Conservation (phyloP, 1,139 yeast species). For the Saccharomyces hybrid region DNA sequence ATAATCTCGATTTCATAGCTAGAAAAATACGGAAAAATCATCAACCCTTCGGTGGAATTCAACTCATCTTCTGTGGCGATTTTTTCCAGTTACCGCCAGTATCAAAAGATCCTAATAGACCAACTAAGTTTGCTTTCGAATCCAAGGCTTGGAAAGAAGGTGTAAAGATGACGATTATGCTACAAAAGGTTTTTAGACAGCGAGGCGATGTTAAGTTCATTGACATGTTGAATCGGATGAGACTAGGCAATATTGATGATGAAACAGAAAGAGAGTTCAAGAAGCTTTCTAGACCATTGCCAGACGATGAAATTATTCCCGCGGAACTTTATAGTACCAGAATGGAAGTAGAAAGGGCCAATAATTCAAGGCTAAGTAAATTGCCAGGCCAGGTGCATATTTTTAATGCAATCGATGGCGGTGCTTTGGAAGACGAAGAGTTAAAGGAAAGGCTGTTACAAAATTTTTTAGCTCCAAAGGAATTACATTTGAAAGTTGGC, state of each 20-base stretch:
- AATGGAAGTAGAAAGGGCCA: slow-evolving; percentile 75
- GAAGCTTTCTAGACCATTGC: slow-evolving; percentile 47
- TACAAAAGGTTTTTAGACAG: slow-evolving; percentile 84
- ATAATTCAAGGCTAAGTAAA: slow-evolving; percentile 43
- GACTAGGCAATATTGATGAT: slow-evolving; percentile 59
- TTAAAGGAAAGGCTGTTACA: slow-evolving; percentile 40
- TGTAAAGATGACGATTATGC: slow-evolving; percentile 56
- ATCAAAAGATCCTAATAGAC: slow-evolving; percentile 29
- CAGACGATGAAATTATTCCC: slow-evolving; percentile 60
- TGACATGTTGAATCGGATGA: slow-evolving; percentile 78
- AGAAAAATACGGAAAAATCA: slow-evolving; percentile 41
- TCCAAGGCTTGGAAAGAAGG: slow-evolving; percentile 62
- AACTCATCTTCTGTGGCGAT: slow-evolving; percentile 78
- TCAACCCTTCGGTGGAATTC: slow-evolving; percentile 84
- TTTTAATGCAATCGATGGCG: slow-evolving; percentile 58
- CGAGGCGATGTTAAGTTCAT: slow-evolving; percentile 73
- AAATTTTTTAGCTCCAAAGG: slow-evolving; percentile 66
- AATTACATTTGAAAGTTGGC: slow-evolving; percentile 58
- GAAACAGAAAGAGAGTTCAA: slow-evolving; percentile 50
- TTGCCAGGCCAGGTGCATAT: slow-evolving; percentile 43
- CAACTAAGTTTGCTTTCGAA: slow-evolving; percentile 64
- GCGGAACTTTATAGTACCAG: slow-evolving; percentile 85
- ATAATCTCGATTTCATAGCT: slow-evolving; percentile 63
- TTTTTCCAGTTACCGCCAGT: slow-evolving; percentile 91
- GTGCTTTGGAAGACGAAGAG: slow-evolving; percentile 42